Base-by-base conservation (phyloP, 352 stramenopile genomes). In the Phytophthora tubulina region DNA sequence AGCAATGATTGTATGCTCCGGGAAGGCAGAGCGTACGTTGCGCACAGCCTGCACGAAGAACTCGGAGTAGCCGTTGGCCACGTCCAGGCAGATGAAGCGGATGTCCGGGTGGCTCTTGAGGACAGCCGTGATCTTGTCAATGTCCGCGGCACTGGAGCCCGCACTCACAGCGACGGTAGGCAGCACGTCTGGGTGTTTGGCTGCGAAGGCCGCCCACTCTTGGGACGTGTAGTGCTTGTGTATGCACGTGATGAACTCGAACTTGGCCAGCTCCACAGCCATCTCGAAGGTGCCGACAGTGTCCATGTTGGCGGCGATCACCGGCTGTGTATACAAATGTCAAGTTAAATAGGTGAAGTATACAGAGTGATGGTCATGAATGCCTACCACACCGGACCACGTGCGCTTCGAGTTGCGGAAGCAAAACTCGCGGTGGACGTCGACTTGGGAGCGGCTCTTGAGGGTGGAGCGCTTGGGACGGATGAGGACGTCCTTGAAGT, bases 401-500 rank as follows among this genome's bases (percentile, higher is more conserved):
- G 83, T 86, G 57, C 79, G 83, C 69, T 90, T 89, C 21, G 87
- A 94, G 72, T 94, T 94, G 57, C 79, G 87, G 67, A 94, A 94
- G 35, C 56, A 81, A 62, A 84, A 92, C 67, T 89, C 82, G 67
- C 87, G 84, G 55, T 79, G 67, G 15, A 97, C 81, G 44, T 85
- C 77, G 15, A 98, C 92, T 67, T 97, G 84, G 30, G 83, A 91
- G 65, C 92, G 86, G 73, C 85, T 96, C 76, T 96, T 96, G 46
- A 98, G 80, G 45, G 91, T 98, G 61, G 82, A 95, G 42, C 93
- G 90, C 86, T 98, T 98, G 52, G 93, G 93, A n/a, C 93, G 88
- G 78, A 98, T 98, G 15, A 98, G 85, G 61, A 98, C 93, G 70
- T 98, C 93, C 78, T 97, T 97, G 75, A 97, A 98, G 77, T 98